Conservation (phyloP, 345 rosid species). For the Populus nigra region DNA sequence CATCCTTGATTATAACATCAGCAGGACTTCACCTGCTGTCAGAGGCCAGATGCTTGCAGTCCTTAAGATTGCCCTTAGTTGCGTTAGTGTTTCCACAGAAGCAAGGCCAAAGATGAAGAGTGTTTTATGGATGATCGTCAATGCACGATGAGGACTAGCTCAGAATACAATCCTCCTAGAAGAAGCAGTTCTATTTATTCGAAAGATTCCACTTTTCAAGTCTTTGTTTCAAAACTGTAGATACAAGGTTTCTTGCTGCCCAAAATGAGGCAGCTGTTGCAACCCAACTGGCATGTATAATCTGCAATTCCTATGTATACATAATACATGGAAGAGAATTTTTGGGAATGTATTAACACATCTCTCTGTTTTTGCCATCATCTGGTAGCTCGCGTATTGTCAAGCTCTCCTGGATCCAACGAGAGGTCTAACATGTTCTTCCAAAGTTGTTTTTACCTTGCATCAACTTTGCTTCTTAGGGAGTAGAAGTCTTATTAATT, state of each 20-base stretch:
- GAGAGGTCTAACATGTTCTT: background rate
- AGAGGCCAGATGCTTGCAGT: conserved; percentile 75
- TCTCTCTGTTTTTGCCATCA: background rate
- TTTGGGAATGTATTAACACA: background rate
- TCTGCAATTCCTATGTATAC: background rate
- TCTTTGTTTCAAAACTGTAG: background rate
- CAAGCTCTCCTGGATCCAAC: background rate
- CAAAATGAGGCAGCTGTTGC: background rate
- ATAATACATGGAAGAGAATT: background rate
- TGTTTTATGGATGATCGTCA: conserved; percentile 64
- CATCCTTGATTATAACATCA: conserved; percentile 64
- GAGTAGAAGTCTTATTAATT: background rate
- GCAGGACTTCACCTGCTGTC: conserved; percentile 50
- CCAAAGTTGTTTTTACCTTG: background rate
- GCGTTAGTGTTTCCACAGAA: conserved; percentile 60
- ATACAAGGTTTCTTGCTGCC: background rate
- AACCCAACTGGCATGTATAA: conserved; percentile 7
- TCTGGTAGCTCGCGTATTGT: background rate
- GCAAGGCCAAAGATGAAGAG: conserved; percentile 85
- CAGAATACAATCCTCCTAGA: background rate
- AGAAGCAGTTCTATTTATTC: background rate
- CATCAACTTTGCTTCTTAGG: background rate
- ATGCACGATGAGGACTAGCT: conserved; percentile 41
- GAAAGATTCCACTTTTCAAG: too few relatives aligned
- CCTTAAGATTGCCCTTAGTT: conserved; percentile 67